Evolutionary conservation across 1,284 basidiomycete species (phyloP), one percentile per base, ranked within the genome.

Genomic region (Tilletia horrida): DNA sequence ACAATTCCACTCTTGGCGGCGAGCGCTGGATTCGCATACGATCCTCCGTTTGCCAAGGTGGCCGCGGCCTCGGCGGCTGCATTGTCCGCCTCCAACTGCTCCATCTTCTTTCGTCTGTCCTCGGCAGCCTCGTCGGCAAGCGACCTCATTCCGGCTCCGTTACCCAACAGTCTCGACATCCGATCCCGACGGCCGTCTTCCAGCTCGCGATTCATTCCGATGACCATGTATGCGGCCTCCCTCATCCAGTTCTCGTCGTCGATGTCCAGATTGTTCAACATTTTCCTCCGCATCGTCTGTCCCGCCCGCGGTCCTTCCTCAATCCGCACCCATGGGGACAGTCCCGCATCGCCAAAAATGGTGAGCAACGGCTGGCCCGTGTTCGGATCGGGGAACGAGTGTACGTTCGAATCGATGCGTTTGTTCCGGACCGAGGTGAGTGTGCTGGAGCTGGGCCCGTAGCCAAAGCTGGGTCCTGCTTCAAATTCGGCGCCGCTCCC

Each of bases 231-330:
- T 0, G 79, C 79, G 73, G 79, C 77, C 69, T 76, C 74, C 16
- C 78, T 70, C 73, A 80, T 78, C 80, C 80, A 81, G 64, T 81
- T 81, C 57, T 79, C 74, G 57, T 79, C 76, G 40, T 72, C 76
- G 52, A 81, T 66, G 45, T 81, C 76, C 29, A 73, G 66, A 8
- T 78, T 72, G 55, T 75, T 70, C 62, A 79, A 67, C 23, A 71
- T 65, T 8, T 65, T 66, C 44, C 71, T 70, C 43, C 77, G 71
- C 45, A 71, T 70, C 61, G 69, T 67, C 75, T 76, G 76, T 4
- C 67, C 69, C 6, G 55, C 55, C 55, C 55, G 27, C 2, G 55
- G 55, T 7, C 55, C 55, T 21, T 59, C 55, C 21, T 71, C 74
- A 2, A 76, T 74, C 21, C 80, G 73, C 55, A 76, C 75, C 65